Base-by-base conservation (phyloP, 2,329 filamentous ascomycete species). In the Botrytis hyacinthi region DNA sequence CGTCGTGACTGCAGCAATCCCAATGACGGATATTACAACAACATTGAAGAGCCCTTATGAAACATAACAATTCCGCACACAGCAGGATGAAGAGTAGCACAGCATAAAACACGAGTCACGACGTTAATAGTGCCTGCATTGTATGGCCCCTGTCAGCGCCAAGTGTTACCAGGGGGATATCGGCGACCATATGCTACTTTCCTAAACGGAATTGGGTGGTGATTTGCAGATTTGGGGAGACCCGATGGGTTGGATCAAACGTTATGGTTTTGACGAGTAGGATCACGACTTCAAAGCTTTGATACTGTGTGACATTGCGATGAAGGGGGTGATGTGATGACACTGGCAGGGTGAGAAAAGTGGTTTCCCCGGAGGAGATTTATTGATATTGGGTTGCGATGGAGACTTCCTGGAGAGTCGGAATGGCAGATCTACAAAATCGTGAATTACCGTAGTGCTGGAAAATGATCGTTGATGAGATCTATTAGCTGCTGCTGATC, bases 231-330 rank as follows among this genome's bases (percentile, higher is more conserved):
- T 40, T 54, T 68, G 32, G 63, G 61, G 35, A 40, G 70, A 67
- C 70, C 70, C 70, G 70, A 67, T 57, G 70, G 40, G 62, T 44
- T 72, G 70, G 70, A 72, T 67, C 70, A 12, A 72, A 72, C 70
- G 70, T 57, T 65, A 40, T 67, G 48, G 48, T 72, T 37, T 10
- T n/a, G 48, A 42, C 48, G n/a, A 57, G 60, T 48, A 65, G 70
- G 60, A 57, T 35, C 32, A 40, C 44, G 65, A 40, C 12, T 51
- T 54, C 1, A 48, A 51, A n/a, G 48, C 46, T 29, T 54, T 29
- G 46, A n/a, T 57, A 46, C 26, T 18, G 65, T 54, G 65, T 68
- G n/a, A 54, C 46, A 54, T 54, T 40, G 32, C 51, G 46, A 18
- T 68, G 46, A 40, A 51, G 44, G 44, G 29, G 29, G 18, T 35